A percentile compares a stretch with the other conserved stretches of the same genome.
phyloP scores from a whole-genome alignment of 768 basidiomycete genomes.

The Nidularia sp. region DNA sequence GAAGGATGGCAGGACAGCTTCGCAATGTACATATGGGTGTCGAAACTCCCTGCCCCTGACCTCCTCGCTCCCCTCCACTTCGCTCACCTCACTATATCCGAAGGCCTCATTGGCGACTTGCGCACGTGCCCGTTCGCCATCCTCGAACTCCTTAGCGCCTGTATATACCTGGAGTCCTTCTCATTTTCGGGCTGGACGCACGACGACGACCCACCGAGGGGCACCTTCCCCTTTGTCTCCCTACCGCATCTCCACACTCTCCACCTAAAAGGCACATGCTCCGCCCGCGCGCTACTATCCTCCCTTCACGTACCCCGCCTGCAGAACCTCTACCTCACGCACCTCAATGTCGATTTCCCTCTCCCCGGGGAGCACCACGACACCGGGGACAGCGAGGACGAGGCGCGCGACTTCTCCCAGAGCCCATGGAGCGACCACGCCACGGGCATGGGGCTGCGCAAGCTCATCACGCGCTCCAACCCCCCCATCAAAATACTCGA shows the following conservation, averaged over 20 bases:
- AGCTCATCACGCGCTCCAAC: conserved; percentile 51
- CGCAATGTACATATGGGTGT: conserved; percentile 45
- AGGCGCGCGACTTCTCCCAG: conserved; percentile 69
- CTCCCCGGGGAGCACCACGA: conserved; percentile 38
- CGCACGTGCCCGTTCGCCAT: conserved; percentile 44
- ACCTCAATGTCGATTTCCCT: conserved; percentile 61
- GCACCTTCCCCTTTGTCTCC: conserved; percentile 27
- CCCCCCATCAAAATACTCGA: conserved; percentile 65
- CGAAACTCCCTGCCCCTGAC: conserved; percentile 42
- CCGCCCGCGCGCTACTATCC: conserved; percentile 61
- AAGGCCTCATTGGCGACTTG: conserved; percentile 32
- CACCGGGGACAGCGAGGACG: conserved; percentile 71
- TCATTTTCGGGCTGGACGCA: conserved; percentile 50
- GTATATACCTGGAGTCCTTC: conserved; percentile 58
- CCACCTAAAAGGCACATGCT: conserved; percentile 54
- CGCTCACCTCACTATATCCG: conserved; percentile 53
- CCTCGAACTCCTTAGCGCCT: conserved; percentile 57
- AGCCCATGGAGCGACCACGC: conserved; percentile 75
- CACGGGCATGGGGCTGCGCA: conserved; percentile 77
- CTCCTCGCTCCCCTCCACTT: conserved; percentile 48
- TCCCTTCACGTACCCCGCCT: conserved; percentile 60
- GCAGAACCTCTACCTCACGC: conserved; percentile 55
- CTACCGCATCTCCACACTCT: conserved; percentile 61
- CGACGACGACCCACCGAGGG: conserved; percentile 30
- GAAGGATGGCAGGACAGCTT: conserved; percentile 19